Percentiles rank a stretch among this genome's conserved stretches.
phyloP scores from a whole-genome alignment of 129 eudicot genomes.

The Lactuca sativa region DNA sequence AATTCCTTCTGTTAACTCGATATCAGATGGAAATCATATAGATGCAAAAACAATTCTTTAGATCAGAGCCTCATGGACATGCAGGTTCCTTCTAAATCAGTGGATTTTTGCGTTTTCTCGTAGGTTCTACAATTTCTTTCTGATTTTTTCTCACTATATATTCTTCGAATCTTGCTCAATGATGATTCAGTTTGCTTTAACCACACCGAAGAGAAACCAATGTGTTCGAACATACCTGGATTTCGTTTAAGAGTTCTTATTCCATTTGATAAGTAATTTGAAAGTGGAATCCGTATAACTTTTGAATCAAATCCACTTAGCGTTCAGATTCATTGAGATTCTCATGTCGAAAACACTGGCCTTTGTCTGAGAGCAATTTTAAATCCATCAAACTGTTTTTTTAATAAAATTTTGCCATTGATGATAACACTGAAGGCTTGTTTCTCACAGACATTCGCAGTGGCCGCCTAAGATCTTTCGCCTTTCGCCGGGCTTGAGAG shows the following conservation, averaged over 20 bases:
- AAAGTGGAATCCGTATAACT: slow-evolving; percentile 18
- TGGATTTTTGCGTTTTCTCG: slow-evolving; percentile 86
- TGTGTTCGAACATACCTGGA: slow-evolving; percentile 12
- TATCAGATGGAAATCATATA: slow-evolving; percentile 36
- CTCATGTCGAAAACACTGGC: slow-evolving; percentile 76
- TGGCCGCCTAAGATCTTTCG: slow-evolving; percentile 58
- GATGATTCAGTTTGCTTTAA: slow-evolving; percentile 86
- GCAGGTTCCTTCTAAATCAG: slow-evolving; percentile 41
- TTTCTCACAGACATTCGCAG: slow-evolving; percentile 74
- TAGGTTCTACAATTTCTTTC: slow-evolving; percentile 49
- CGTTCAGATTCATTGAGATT: slow-evolving; percentile 18
- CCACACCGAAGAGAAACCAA: slow-evolving; percentile 71
- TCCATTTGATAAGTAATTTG: slow-evolving; percentile 30
- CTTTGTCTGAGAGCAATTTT: slow-evolving; percentile 67
- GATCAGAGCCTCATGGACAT: slow-evolving; percentile 62
- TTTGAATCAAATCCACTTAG: slow-evolving; percentile 23
- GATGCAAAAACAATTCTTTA: slow-evolving; percentile 51
- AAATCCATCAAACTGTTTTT: too few species aligned
- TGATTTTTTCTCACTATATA: background rate
- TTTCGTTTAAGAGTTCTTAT: slow-evolving; percentile 31
- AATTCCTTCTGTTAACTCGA: slow-evolving; percentile 34
- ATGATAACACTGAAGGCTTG: slow-evolving; percentile 37
- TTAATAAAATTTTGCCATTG: too few species aligned
- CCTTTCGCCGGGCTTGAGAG: slow-evolving; percentile 78
- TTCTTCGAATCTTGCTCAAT: slow-evolving; percentile 39